Percentiles rank a stretch among this genome's conserved stretches.
Evolutionary conservation across 1,284 basidiomycete species (phyloP).

Genomic region (Ganoderma resinaceum): DNA sequence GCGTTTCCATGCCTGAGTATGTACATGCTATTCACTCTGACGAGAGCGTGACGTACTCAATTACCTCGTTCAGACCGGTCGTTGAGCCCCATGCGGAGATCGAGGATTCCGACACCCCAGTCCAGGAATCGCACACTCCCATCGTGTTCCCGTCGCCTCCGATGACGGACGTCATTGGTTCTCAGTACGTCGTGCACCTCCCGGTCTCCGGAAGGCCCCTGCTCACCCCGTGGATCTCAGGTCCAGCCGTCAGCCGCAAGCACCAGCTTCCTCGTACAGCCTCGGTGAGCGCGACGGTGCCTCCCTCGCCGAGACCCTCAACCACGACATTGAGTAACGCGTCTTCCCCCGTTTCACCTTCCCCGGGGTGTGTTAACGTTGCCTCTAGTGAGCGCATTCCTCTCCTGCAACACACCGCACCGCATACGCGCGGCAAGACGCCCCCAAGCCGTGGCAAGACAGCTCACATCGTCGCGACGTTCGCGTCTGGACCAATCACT

Average conservation of each 20-base stretch:
- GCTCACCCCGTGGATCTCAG: conserved; percentile 6
- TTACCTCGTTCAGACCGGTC: conserved; percentile 14
- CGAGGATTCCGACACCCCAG: conserved; percentile 3
- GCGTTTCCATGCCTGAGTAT: conserved; percentile 34
- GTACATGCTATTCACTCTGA: conserved; percentile 1
- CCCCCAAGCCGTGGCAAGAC: conserved; percentile 25
- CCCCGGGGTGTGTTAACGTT: not conserved
- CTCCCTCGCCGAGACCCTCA: conserved; percentile 27
- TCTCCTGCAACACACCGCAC: conserved; percentile 36
- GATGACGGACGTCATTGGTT: conserved; percentile 45
- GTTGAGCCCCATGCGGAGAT: conserved; percentile 15
- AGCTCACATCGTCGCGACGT: conserved; percentile 27
- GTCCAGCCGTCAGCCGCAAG: conserved; percentile 22
- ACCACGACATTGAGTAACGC: conserved; percentile 37
- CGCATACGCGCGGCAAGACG: conserved; percentile 18
- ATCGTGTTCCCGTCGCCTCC: conserved; percentile 45
- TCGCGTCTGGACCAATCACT: conserved; percentile 33
- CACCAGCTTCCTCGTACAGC: conserved; percentile 38
- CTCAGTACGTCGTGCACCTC: conserved; percentile 35
- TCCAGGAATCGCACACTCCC: conserved; percentile 31
- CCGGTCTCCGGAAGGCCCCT: not conserved
- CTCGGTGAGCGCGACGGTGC: conserved; percentile 35
- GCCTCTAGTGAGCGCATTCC: conserved; percentile 47
- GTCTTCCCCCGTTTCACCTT: not conserved
- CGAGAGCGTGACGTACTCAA: not conserved